These are phyloP conservation scores for Heterobasidion parviporum DNA, from an alignment of 1,284 basidiomycete genomes.

Conservation along the genomic window DNA sequence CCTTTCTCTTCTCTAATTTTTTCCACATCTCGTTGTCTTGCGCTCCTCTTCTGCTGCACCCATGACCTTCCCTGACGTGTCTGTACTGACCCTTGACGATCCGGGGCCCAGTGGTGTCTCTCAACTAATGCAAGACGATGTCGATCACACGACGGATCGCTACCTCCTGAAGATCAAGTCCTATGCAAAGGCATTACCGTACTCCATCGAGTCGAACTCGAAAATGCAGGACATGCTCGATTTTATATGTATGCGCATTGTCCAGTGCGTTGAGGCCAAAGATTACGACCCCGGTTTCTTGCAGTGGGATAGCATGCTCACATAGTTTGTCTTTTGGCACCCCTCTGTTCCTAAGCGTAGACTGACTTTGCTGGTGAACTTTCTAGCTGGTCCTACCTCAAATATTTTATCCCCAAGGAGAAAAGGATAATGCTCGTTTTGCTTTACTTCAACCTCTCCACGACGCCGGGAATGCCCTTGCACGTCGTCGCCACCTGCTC, in stretches of 20 bases:
- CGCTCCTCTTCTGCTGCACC: constrained; percentile 6
- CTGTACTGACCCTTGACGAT: constrained; percentile 35
- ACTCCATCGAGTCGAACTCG: constrained; percentile 71
- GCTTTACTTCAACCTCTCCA: constrained; percentile 69
- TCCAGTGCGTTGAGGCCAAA: constrained; percentile 71
- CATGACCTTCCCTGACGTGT: constrained; percentile 45
- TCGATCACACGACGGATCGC: constrained; percentile 30
- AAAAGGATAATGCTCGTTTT: constrained; percentile 72
- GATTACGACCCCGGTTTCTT: constrained; percentile 74
- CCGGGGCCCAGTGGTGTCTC: constrained; percentile 19
- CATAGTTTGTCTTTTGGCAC: constrained; percentile 40
- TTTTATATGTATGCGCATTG: constrained; percentile 59
- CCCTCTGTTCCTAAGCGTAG: constrained; percentile 1
- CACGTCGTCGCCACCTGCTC: constrained; percentile 50
- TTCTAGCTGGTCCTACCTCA: constrained; percentile 70
- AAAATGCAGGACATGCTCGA: constrained; percentile 80
- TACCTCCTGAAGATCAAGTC: constrained; percentile 49
- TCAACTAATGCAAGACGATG: constrained; percentile 26
- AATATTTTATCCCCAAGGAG: constrained; percentile 79
- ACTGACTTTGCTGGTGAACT: constrained; percentile 7
- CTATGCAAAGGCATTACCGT: constrained; percentile 66
- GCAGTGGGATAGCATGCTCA: constrained; percentile 74
- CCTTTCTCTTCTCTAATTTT: not conserved
- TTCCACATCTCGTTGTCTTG: constrained; percentile 1
- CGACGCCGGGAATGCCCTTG: constrained; percentile 52